These are phyloP conservation scores for Mucor plumbeus DNA, from an alignment of 371 early-diverging fungal species.

Conservation along the genomic window DNA sequence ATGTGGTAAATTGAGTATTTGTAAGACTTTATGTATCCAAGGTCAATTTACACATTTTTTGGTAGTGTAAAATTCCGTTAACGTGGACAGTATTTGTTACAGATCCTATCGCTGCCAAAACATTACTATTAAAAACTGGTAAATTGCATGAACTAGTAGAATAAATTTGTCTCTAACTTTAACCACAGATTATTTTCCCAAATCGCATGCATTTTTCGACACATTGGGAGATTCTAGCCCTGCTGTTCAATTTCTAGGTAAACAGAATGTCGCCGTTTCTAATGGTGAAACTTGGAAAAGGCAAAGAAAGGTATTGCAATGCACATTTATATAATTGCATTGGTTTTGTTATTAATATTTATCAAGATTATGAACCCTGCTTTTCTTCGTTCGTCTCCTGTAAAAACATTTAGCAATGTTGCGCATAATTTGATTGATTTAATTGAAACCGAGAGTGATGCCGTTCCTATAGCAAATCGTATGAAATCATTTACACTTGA, in stretches of 20 bases:
- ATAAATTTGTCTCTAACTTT: neutral
- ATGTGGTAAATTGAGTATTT: conserved; percentile 8
- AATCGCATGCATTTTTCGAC: conserved; percentile 10
- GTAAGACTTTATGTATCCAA: neutral
- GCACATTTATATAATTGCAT: neutral
- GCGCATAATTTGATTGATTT: conserved; percentile 20
- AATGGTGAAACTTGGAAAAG: conserved; percentile 43
- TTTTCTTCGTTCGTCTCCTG: conserved; percentile 40
- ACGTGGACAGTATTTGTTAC: conserved; percentile 37
- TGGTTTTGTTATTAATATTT: neutral
- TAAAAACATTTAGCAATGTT: conserved; percentile 29
- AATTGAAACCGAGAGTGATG: conserved; percentile 22
- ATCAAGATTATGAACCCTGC: conserved; percentile 39
- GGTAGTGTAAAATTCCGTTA: neutral
- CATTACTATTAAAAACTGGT: conserved; percentile 30
- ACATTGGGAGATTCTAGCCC: conserved; percentile 9
- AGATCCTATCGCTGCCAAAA: conserved; percentile 32
- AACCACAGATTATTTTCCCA: conserved; percentile 17
- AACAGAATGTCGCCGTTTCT: conserved; percentile 28
- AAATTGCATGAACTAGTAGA: neutral
- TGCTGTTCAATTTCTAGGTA: conserved; percentile 27
- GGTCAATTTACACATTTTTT: neutral
- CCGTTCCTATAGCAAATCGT: conserved; percentile 3
- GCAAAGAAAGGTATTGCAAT: conserved; percentile 32
- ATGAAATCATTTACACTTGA: conserved; percentile 42